phyloP scores from a whole-genome alignment of 129 eudicot species.

The Rutidosis leptorrhynchoides region DNA sequence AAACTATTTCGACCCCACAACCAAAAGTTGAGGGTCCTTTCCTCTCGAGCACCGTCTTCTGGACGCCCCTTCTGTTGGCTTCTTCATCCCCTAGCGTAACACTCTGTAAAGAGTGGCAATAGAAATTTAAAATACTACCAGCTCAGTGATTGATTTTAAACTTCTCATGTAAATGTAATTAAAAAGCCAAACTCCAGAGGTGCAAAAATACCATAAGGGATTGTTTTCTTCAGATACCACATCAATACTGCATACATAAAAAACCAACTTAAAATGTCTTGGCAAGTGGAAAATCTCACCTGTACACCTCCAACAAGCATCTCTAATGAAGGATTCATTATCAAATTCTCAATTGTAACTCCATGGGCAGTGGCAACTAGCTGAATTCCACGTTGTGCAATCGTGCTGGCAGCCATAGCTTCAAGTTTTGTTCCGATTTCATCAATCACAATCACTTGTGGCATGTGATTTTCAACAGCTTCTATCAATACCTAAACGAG shows the following conservation, averaged over 20 bases:
- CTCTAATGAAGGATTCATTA: slow-evolving; percentile 88
- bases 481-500: slow-evolving; percentile 89
- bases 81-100: slow-evolving; percentile 97
- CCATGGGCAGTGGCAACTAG: slow-evolving; percentile 99
- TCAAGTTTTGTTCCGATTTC: slow-evolving; percentile 98
- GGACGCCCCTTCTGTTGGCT: slow-evolving; percentile 94
- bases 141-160: too few species aligned
- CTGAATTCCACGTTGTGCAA: slow-evolving; percentile 97
- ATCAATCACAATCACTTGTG: slow-evolving; percentile 97
- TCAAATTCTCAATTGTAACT: slow-evolving; percentile 80
- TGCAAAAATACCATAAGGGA: too few species aligned
- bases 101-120: slow-evolving; percentile 49
- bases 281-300: slow-evolving; percentile 39
- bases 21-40: slow-evolving; percentile 88
- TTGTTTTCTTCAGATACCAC: too few species aligned
- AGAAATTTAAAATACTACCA: too few species aligned
- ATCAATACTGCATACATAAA: too few species aligned
- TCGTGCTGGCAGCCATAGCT: slow-evolving; percentile 96
- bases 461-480: slow-evolving; percentile 99
- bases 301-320: slow-evolving; percentile 99
- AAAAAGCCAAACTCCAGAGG: too few species aligned
- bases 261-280: too few species aligned
- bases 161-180: too few species aligned
- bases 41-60: slow-evolving; percentile 82
- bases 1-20: slow-evolving; percentile 87